phyloP scores from a whole-genome alignment of 1,284 basidiomycete genomes.

The Phlebopus sp. region DNA sequence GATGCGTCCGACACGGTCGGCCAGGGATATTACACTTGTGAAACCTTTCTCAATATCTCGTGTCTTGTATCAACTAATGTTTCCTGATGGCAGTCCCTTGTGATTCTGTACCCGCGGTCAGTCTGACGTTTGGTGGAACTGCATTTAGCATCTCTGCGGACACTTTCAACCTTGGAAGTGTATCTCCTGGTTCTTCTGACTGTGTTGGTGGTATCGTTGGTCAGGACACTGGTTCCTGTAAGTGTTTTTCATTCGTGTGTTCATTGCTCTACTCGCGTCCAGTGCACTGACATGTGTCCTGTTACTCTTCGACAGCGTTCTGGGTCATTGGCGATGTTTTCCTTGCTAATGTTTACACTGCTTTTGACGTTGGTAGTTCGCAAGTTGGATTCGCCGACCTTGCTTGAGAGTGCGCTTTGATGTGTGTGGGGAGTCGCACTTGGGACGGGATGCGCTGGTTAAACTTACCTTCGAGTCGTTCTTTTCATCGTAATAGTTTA shows the following conservation, averaged over 20 bases:
- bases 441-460: too few relatives aligned
- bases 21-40: slow-evolving; percentile 12
- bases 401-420: slow-evolving; percentile 13
- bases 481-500: too few relatives aligned
- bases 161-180: slow-evolving; percentile 14
- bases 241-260: background rate
- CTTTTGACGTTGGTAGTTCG: slow-evolving; percentile 10
- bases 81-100: slow-evolving; percentile 13
- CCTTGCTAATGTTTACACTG: slow-evolving; percentile 16
- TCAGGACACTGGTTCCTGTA: background rate
- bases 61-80: too few relatives aligned
- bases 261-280: too few relatives aligned
- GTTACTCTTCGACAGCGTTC: background rate
- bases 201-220: slow-evolving; percentile 14
- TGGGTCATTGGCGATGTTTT: slow-evolving; percentile 22
- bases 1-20: background rate
- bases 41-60: background rate
- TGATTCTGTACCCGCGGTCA: slow-evolving; percentile 10
- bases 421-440: too few relatives aligned
- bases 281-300: background rate
- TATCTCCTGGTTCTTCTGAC: slow-evolving; percentile 8
- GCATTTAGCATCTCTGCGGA: slow-evolving; percentile 8
- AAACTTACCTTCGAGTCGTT: too few relatives aligned
- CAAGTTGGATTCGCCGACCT: slow-evolving; percentile 18
- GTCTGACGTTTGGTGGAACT: slow-evolving; percentile 8